Base-by-base conservation (phyloP, 768 basidiomycete genomes). In the Lactarius quietus region DNA sequence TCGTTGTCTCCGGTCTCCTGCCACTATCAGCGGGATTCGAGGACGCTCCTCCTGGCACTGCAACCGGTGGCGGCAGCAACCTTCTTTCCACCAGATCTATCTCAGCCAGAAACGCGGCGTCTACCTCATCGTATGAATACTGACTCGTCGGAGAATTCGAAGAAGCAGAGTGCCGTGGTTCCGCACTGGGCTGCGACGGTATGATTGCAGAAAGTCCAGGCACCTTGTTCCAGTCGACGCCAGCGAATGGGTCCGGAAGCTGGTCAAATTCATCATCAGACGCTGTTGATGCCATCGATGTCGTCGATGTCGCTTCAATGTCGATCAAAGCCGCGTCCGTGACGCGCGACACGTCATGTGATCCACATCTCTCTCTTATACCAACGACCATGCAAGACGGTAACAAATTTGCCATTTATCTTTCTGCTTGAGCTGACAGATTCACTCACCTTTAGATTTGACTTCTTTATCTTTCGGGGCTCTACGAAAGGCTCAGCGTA, bases 201-300 rank as follows among this genome's bases (percentile, higher is more conserved):
- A 56, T 29, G 45, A 55, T n/a, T 6, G 20, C 6, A n/a, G 63
- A 61, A 52, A 78, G 73, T 59, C 60, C 75, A 10, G 79, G 74
- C 26, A 78, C 62, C 14, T 64, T 78, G 31, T 84, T 78, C 65
- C 81, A 83, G 67, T 81, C 78, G 26, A 85, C 53, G 18, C 79
- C 80, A 4, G 79, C 79, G 63, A 86, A 83, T 28, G 82, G 80
- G 70, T 87, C 86, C 0, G 80, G 81, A 36, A 85, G 63, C 59
- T 73, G 69, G 68, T 84, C 83, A 63, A 82, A 89, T 61, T 85
- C 81, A 70, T 87, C 84, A 3, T 68, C 68, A 35, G 67, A 59
- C 39, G 61, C 62, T 28, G 26, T n/a, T 2, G 38, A 35, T 12
- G 48, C 12, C 48, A 51, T 51, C 23, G 23, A 51, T 5, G 48